phyloP scores from a whole-genome alignment of 495 filamentous ascomycete genomes.

The Arthonia radiata region DNA sequence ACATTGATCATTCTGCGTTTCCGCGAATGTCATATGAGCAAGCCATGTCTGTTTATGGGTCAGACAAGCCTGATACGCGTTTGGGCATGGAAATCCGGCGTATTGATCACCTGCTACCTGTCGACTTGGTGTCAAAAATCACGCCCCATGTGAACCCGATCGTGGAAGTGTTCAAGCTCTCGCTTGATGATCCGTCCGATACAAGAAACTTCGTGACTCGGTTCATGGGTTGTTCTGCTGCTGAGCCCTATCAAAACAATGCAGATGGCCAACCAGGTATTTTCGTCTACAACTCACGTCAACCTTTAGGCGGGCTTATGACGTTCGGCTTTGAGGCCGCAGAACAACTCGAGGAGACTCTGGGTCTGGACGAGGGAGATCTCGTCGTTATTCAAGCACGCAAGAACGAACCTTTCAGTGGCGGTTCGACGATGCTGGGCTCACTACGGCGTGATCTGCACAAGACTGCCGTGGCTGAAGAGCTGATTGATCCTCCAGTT shows the following conservation, averaged over 20 bases:
- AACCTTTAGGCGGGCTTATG: conserved; percentile 45
- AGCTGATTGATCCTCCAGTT: conserved; percentile 26
- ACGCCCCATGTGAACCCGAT: conserved; percentile 32
- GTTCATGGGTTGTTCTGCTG: conserved; percentile 44
- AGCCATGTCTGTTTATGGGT: conserved; percentile 61
- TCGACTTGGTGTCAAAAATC: conserved; percentile 48
- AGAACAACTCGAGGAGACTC: conserved; percentile 26
- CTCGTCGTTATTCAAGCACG: conserved; percentile 63
- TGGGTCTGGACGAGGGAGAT: conserved; percentile 40
- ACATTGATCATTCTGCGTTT: conserved; percentile 18
- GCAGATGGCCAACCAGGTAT: conserved; percentile 49
- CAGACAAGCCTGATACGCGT: conserved; percentile 78
- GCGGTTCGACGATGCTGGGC: conserved; percentile 59
- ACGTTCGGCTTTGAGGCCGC: conserved; percentile 52
- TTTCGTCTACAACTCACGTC: conserved; percentile 41
- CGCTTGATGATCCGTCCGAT: conserved; percentile 18
- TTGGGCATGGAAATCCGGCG: conserved; percentile 32
- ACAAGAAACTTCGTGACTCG: conserved; percentile 33
- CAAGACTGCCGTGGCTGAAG: conserved; percentile 31
- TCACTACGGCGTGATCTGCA: conserved; percentile 48
- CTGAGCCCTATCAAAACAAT: conserved; percentile 32
- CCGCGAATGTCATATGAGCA: conserved; percentile 41
- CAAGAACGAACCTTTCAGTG: conserved; percentile 28
- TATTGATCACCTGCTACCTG: conserved; percentile 35
- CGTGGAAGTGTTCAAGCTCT: conserved; percentile 47